Evolutionary conservation across 2,329 filamentous ascomycete species (phyloP).

Genomic region (Capronia americana): DNA sequence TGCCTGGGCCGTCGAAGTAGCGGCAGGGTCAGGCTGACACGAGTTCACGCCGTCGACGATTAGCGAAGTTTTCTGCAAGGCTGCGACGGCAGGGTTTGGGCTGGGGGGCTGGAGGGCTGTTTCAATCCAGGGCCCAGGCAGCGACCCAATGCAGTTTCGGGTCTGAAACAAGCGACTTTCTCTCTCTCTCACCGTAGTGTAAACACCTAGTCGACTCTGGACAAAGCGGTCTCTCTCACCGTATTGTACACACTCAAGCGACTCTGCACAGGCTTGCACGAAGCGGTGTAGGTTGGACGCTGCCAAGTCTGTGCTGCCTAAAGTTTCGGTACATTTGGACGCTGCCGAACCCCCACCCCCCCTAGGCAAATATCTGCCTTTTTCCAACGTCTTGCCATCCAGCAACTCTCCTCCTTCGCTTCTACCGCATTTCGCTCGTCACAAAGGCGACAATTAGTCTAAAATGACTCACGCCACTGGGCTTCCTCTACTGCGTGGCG

Average conservation of each 20-base stretch:
- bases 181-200: too few species aligned
- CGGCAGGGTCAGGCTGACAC: conserved; percentile 1
- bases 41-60: neutral
- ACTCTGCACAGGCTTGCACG: neutral
- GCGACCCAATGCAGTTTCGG: neutral
- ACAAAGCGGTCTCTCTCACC: neutral
- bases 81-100: neutral
- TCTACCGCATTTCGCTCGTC: neutral
- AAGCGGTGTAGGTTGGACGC: neutral
- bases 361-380: neutral
- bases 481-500: neutral
- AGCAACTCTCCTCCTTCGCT: neutral
- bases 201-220: too few species aligned
- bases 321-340: neutral
- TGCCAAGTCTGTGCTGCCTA: conserved; percentile 6
- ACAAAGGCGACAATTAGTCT: neutral
- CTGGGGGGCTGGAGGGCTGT: neutral
- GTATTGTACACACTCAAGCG: neutral
- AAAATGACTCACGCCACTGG: neutral
- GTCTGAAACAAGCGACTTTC: neutral
- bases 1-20: neutral
- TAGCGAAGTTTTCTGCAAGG: neutral
- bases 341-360: neutral
- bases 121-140: neutral
- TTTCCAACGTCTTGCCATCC: neutral